Evolutionary conservation across 2,329 filamentous ascomycete genomes (phyloP).

Genomic region (Penicillium expansum): DNA sequence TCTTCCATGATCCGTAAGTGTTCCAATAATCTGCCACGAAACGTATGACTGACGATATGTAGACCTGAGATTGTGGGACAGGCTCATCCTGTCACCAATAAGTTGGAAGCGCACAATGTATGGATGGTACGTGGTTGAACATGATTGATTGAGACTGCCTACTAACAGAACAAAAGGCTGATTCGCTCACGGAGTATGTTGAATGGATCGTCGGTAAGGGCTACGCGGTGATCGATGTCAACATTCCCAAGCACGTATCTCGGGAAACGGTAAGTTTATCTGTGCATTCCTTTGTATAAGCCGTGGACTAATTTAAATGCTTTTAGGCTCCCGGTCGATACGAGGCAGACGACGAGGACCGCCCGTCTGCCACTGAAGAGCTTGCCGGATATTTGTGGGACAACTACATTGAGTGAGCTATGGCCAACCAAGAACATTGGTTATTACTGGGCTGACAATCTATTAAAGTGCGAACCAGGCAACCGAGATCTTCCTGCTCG

Average conservation of each 20-base stretch:
- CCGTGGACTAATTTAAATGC: not conserved
- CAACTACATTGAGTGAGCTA: slow-evolving; percentile 77
- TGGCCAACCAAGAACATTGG: not conserved
- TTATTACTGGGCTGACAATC: slow-evolving; percentile 3
- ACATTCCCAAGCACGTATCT: slow-evolving; percentile 76
- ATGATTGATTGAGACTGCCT: slow-evolving; percentile 8
- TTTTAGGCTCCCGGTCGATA: slow-evolving; percentile 33
- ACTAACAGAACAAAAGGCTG: slow-evolving; percentile 59
- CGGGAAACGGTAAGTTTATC: slow-evolving; percentile 55
- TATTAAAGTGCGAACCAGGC: slow-evolving; percentile 57
- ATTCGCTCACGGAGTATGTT: slow-evolving; percentile 76
- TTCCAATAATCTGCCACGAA: not conserved
- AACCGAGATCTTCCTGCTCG: slow-evolving; percentile 78
- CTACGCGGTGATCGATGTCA: slow-evolving; percentile 87
- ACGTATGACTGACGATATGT: slow-evolving; percentile 15
- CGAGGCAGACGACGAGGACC: slow-evolving; percentile 49
- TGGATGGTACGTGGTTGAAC: slow-evolving; percentile 68
- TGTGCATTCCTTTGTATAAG: not conserved
- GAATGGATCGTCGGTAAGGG: slow-evolving; percentile 74
- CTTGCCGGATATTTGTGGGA: slow-evolving; percentile 90
- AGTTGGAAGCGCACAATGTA: slow-evolving; percentile 76
- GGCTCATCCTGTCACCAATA: slow-evolving; percentile 67
- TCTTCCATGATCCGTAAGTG: slow-evolving; percentile 85
- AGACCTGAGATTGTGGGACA: slow-evolving; percentile 70
- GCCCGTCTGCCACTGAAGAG: slow-evolving; percentile 61